These are phyloP conservation scores for Grosmannia serpens DNA, from an alignment of 2,329 filamentous ascomycete species.

Conservation along the genomic window DNA sequence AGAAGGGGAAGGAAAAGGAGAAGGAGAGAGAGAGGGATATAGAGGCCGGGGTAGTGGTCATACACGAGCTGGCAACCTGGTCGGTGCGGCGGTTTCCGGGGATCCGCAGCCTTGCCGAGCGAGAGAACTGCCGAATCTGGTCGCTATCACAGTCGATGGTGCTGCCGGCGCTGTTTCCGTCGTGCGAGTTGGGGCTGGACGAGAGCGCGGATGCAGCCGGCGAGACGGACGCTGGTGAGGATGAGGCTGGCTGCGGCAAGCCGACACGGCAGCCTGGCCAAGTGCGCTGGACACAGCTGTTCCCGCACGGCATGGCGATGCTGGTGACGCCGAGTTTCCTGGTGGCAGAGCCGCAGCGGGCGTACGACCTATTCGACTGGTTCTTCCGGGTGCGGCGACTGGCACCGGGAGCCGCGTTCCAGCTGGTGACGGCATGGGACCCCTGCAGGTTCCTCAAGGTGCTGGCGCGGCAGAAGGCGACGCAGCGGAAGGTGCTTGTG, in stretches of 20 bases:
- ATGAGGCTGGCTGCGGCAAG: too few species aligned
- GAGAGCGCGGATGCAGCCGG: not conserved
- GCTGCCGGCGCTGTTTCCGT: slow-evolving; percentile 19
- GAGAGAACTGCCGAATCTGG: slow-evolving; percentile 22
- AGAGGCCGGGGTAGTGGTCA: slow-evolving; percentile 24
- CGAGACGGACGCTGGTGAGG: too few species aligned
- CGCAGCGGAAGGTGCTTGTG: slow-evolving; percentile 12
- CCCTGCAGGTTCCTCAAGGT: slow-evolving; percentile 24
- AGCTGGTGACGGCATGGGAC: slow-evolving; percentile 25
- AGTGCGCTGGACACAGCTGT: slow-evolving; percentile 27
- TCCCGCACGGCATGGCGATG: slow-evolving; percentile 32
- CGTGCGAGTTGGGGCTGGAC: slow-evolving; percentile 4
- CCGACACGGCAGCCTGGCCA: slow-evolving; percentile 16
- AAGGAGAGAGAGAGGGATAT: slow-evolving; percentile 4
- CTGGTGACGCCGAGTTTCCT: slow-evolving; percentile 39
- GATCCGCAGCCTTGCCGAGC: slow-evolving; percentile 21
- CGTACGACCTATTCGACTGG: slow-evolving; percentile 29
- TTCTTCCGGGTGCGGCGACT: slow-evolving; percentile 16
- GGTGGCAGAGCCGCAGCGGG: slow-evolving; percentile 29
- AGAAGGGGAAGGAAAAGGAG: not conserved
- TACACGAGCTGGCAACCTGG: slow-evolving; percentile 31
- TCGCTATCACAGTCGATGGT: slow-evolving; percentile 25
- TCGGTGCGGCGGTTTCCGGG: slow-evolving; percentile 27
- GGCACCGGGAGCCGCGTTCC: slow-evolving; percentile 10
- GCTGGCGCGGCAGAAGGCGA: slow-evolving; percentile 22